Percentiles rank a stretch among this genome's conserved stretches.
Evolutionary conservation across 176 grass and related monocot species (phyloP).

Genomic region (Rhynchospora pubera): DNA sequence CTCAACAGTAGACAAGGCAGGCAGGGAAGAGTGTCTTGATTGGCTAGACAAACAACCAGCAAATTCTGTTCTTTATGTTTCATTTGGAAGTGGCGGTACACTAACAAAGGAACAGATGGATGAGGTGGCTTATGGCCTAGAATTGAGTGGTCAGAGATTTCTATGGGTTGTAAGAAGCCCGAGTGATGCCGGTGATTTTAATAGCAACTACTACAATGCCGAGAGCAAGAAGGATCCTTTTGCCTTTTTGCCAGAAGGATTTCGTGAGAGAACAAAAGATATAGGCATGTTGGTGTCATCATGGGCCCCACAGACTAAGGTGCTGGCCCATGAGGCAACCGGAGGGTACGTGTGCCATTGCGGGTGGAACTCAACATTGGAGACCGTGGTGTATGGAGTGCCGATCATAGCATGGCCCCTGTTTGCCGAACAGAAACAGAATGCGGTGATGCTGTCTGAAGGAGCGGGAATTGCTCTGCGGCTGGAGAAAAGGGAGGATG

Average conservation of each 20-base stretch:
- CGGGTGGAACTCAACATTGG: slow-evolving; percentile 63
- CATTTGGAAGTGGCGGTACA: slow-evolving; percentile 56
- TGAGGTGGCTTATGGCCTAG: slow-evolving; percentile 44
- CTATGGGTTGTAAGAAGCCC: slow-evolving; percentile 49
- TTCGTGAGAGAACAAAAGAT: slow-evolving; percentile 23
- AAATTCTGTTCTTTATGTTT: slow-evolving; percentile 46
- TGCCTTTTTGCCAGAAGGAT: slow-evolving; percentile 30
- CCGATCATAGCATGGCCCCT: slow-evolving; percentile 62
- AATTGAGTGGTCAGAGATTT: slow-evolving; percentile 35
- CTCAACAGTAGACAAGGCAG: not conserved
- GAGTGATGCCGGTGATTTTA: slow-evolving; percentile 6
- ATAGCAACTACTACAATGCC: not conserved
- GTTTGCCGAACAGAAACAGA: slow-evolving; percentile 54
- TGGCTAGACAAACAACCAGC: slow-evolving; percentile 52
- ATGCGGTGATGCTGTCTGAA: slow-evolving; percentile 37
- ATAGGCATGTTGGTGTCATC: slow-evolving; percentile 5
- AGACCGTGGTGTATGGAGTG: slow-evolving; percentile 26
- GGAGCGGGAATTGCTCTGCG: slow-evolving; percentile 14
- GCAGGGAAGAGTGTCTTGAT: not conserved
- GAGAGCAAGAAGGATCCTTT: slow-evolving; percentile 18
- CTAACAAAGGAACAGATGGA: slow-evolving; percentile 30
- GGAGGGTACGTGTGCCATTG: slow-evolving; percentile 56
- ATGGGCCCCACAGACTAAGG: slow-evolving; percentile 26
- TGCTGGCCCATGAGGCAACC: slow-evolving; percentile 20
- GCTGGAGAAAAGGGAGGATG: not conserved